These are phyloP conservation scores for Chrysoporthe puriensis DNA, from an alignment of 2,329 filamentous ascomycete species.

Conservation along the genomic window DNA sequence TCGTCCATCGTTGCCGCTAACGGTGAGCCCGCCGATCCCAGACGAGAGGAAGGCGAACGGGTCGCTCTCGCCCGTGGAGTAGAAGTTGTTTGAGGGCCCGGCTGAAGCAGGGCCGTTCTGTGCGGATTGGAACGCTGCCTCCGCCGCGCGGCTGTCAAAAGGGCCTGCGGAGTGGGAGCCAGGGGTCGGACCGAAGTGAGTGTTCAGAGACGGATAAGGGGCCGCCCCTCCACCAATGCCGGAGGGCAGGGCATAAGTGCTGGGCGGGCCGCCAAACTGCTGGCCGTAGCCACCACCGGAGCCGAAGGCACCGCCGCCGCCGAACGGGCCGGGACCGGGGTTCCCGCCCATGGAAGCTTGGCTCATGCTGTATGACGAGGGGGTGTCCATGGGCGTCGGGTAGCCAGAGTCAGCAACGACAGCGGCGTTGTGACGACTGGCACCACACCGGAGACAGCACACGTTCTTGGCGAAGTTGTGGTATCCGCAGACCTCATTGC, in stretches of 20 bases:
- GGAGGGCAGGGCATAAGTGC: conserved; percentile 86
- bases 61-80: conserved; percentile 68
- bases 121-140: conserved; percentile 91
- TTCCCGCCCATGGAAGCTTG: conserved; percentile 86
- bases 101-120: conserved; percentile 79
- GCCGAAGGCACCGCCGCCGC: conserved; percentile 69
- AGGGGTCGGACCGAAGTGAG: conserved; percentile 76
- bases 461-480: conserved; percentile 99
- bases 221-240: conserved; percentile 79
- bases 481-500: conserved; percentile 94
- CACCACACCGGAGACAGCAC: conserved; percentile 93
- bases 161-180: conserved; percentile 81
- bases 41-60: conserved; percentile 80
- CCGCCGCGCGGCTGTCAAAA: conserved; percentile 91
- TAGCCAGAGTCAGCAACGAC: conserved; percentile 94
- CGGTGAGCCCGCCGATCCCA: conserved; percentile 72
- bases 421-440: conserved; percentile 88
- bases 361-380: conserved; percentile 82
- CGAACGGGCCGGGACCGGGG: conserved; percentile 76
- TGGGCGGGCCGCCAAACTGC: conserved; percentile 85
- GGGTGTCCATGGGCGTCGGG: conserved; percentile 85
- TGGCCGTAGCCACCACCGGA: conserved; percentile 69
- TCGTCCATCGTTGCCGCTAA: conserved; percentile 66
- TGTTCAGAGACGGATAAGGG: conserved; percentile 81
- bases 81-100: conserved; percentile 75